Conservation (phyloP, 805 yeast species). For the Yarrowia yakushimensis region DNA sequence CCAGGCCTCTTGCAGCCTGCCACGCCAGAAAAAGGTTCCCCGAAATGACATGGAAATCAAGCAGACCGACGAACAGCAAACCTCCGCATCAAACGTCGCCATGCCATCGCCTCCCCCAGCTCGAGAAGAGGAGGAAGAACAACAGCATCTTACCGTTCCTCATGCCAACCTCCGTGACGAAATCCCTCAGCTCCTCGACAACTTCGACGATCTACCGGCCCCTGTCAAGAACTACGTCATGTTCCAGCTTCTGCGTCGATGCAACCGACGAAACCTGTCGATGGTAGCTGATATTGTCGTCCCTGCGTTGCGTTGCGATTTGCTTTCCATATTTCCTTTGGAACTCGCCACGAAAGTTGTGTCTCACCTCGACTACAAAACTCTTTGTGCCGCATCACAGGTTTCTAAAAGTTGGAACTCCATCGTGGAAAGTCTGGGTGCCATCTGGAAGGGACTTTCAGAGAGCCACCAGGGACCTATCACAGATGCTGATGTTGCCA, state of each 20-base stretch:
- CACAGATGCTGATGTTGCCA: slow-evolving; percentile 40
- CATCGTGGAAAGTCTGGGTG: slow-evolving; percentile 56
- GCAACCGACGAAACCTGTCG: slow-evolving; percentile 60
- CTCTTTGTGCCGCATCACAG: slow-evolving; percentile 56
- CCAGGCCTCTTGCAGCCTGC: slow-evolving; percentile 15
- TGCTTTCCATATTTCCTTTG: slow-evolving; percentile 64
- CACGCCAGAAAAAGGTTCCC: slow-evolving; percentile 10
- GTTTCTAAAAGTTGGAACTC: slow-evolving; percentile 71
- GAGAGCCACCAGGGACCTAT: slow-evolving; percentile 45
- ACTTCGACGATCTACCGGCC: slow-evolving; percentile 43
- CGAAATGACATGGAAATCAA: slow-evolving; percentile 18
- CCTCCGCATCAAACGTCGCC: slow-evolving; percentile 22
- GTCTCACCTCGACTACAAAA: slow-evolving; percentile 56
- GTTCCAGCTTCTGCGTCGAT: slow-evolving; percentile 53
- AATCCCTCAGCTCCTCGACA: slow-evolving; percentile 65
- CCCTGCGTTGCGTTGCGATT: slow-evolving; percentile 64
- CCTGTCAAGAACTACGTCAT: slow-evolving; percentile 50
- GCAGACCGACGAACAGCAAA: slow-evolving; percentile 17
- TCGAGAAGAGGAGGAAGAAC: slow-evolving; percentile 20
- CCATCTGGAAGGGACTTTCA: slow-evolving; percentile 67
- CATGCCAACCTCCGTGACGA: slow-evolving; percentile 47
- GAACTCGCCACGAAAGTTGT: slow-evolving; percentile 70
- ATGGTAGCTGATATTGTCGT: slow-evolving; percentile 52
- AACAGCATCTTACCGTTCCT: background rate
- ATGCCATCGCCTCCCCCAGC: slow-evolving; percentile 24